These are phyloP conservation scores for Nitzschia putrida DNA, from an alignment of 108 stramenopile species.

Conservation along the genomic window DNA sequence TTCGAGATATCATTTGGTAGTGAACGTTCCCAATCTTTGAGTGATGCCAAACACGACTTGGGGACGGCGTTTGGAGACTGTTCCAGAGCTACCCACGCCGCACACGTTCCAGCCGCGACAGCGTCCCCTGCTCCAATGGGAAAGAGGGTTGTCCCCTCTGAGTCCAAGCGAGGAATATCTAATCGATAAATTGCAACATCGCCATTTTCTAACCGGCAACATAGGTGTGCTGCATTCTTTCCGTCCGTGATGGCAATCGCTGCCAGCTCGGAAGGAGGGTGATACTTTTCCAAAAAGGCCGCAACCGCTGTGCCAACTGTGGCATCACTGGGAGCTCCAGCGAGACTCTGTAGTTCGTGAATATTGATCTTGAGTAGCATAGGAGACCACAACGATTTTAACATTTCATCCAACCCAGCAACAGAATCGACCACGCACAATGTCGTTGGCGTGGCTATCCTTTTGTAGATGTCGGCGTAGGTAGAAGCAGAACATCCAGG, in stretches of 20 bases:
- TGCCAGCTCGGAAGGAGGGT: conserved; percentile 33
- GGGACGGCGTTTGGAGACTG: neutral
- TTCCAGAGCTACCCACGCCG: conserved; percentile 66
- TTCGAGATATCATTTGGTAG: conserved; percentile 6
- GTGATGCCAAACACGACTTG: neutral
- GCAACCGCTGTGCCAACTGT: conserved; percentile 49
- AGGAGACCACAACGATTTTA: conserved; percentile 38
- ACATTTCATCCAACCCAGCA: conserved; percentile 57
- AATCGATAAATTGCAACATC: conserved; percentile 45
- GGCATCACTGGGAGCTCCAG: conserved; percentile 35
- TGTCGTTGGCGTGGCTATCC: conserved; percentile 30
- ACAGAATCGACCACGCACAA: conserved; percentile 84
- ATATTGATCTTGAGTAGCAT: conserved; percentile 79
- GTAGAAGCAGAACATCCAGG: conserved; percentile 70
- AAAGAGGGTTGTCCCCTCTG: conserved; percentile 36
- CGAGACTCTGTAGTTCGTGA: conserved; percentile 72
- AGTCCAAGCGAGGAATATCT: conserved; percentile 31
- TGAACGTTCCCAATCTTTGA: neutral
- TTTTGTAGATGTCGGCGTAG: conserved; percentile 61
- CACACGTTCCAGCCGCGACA: conserved; percentile 80
- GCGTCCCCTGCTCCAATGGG: conserved; percentile 90
- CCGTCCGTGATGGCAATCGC: conserved; percentile 75
- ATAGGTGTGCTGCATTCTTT: conserved; percentile 66
- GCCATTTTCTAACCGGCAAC: conserved; percentile 7
- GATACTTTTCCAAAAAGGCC: conserved; percentile 47